Evolutionary conservation across 495 filamentous ascomycete species (phyloP), one percentile per base, ranked within the genome.

Genomic region (Aspergillus taichungensis): DNA sequence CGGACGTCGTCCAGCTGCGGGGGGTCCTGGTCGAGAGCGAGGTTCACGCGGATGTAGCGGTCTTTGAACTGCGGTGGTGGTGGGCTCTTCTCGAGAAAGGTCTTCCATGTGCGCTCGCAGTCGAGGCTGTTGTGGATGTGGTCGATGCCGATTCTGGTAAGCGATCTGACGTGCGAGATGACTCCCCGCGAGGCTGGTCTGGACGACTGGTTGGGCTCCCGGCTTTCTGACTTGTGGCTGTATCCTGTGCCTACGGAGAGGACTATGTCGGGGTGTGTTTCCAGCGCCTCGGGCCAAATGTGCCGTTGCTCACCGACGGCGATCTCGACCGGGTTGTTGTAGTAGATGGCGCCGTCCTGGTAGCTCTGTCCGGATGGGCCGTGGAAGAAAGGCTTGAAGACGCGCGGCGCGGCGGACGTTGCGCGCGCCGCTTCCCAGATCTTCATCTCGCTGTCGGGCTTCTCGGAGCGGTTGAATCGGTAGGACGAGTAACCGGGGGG

Each of bases 341-440:
- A 24, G 11, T 40, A 40, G 6, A 40, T 40, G 11, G 37, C 37
- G 2, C 37, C 37, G 37, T 40, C 37, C 11, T 40, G 37, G 5
- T 40, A 40, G 8, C 12, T 18, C 37, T 40, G 37, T 40, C 37
- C 37, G 1, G 37, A 40, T 2, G 37, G 37, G 6, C 37, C 12
- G 28, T 40, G 37, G 37, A 40, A 40, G 28, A 40, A 40, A 8
- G 37, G 61, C 49, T 69, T 68, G 59, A 76, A 77, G 33, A 58
- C 63, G 6, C 50, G 56, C 6, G 70, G 72, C 8, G 69, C 62
- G 5, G 74, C 73, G 10, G 72, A 61, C 2, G 76, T 71, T 13
- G 72, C 71, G 8, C 73, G 63, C n/a, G 67, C 68, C 3, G 66
- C 71, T 63, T 78, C 67, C 72, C 71, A 76, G 5, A 61, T 45